Evolutionary conservation across 345 rosid genomes (phyloP), one percentile per base, ranked within the genome.

Genomic region (Arabis alpina): DNA sequence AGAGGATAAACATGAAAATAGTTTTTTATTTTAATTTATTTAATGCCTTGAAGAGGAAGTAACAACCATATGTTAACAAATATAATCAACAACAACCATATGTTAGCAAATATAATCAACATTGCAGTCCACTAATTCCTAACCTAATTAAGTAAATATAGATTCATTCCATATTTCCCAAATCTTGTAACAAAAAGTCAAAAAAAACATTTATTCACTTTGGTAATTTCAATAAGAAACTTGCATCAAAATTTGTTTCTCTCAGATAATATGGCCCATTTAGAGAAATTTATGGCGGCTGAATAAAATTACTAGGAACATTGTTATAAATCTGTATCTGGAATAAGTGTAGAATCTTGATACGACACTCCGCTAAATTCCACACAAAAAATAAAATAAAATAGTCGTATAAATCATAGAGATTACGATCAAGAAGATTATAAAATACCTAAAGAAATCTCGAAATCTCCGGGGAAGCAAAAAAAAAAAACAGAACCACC

Each of bases 301-400:
- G 19, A 61, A 13, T 5, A 30, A 61, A 30, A 3, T 5, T 4
- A 45, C 9, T 5, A 43, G 39, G 10, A 5, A 48, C 44, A 42
- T n/a, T 43, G n/a, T 6, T 19, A 28, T 28, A 28, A 12, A n/a
- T 53, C 25, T 32, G n/a, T 12, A 12, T 60, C 12, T 16, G 30
- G 47, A 54, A 19, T 19, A 19, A 56, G 63, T 72, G 71, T 40
- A 57, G 54, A 65, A 65, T 65, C 24, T 48, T 13, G 11, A 64
- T 57, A 73, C 53, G 77, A 28, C 77, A 65, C 47, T n/a, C 14
- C 28, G 53, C 45, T 57, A 47, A 27, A 48, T 40, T 48, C 44
- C 66, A 73, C 42, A 54, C 7, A 10, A 3, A 3, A 28, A 11
- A 8, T 9, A 14, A 68, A 1, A 40, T 30, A 53, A 6, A 1